Base-by-base conservation (phyloP, 192 early-diverging fungal genomes). In the Entomortierella lignicola region DNA sequence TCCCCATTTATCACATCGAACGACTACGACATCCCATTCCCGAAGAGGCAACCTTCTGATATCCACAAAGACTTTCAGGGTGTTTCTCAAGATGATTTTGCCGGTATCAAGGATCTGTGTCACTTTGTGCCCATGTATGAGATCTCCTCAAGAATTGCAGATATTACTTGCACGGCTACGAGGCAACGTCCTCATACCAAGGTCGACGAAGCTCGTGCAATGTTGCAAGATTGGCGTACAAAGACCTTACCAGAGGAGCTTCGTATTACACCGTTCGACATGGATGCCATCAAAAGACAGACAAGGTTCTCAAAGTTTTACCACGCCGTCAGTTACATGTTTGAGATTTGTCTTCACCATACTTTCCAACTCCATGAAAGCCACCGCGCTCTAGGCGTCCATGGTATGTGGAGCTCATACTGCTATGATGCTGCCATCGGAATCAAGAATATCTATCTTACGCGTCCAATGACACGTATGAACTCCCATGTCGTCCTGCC, bases 51-150 rank as follows among this genome's bases (percentile, higher is more conserved):
- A 18, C n/a, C 13, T 15, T 79, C 67, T 6, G 74, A 79, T 39
- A 55, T 10, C 6, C 50, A 26, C 21, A 31, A 5, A 1, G 74
- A 79, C 47, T 79, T 65, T 57, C 34, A 54, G 21, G 66, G 66
- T 1, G 29, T 51, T 7, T 44, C 44, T 41, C 67, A 79, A 17
- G 74, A 79, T 37, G 74, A 79, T 27, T 79, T 65, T 60, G 74
- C 63, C 10, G 74, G 74, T 21, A 79, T 79, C 62, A 43, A 70
- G 21, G 48, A 79, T 52, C 56, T 79, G 0, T 32, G 51, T 3
- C 62, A 79, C 18, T 79, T 79, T 30, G 74, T 60, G 4, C 74
- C 67, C 31, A 64, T 79, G 74, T 79, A 70, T 42, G 74, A 79
- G 41, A 79, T 79, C 50, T 37, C 48, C 1, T 69, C 74, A 8